Evolutionary conservation across 176 grass and related monocot genomes (phyloP).

Genomic region (Triticum aestivum): DNA sequence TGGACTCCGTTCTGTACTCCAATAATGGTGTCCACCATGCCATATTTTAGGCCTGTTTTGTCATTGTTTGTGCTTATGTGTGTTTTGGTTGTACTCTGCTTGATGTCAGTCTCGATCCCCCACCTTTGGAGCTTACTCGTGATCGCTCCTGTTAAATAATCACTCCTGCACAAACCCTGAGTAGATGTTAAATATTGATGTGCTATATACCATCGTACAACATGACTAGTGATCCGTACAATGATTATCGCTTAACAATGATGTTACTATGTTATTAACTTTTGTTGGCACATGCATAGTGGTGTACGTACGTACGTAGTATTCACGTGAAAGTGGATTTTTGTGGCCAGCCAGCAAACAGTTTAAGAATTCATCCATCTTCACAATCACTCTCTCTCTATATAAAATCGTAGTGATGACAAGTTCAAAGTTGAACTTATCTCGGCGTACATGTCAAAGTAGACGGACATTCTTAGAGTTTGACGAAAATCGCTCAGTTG

Average conservation of each 20-base stretch:
- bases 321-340: background rate
- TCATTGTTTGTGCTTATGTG: background rate
- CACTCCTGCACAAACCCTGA: background rate
- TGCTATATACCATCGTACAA: too few species aligned
- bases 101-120: background rate
- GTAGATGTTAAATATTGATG: too few species aligned
- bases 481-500: background rate
- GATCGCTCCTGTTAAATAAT: background rate
- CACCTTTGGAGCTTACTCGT: background rate
- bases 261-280: background rate
- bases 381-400: too few species aligned
- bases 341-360: too few species aligned
- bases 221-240: too few species aligned
- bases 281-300: background rate
- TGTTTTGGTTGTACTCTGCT: too few species aligned
- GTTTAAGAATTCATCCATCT: too few species aligned
- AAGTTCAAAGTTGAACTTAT: too few species aligned
- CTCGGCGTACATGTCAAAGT: too few species aligned
- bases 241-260: too few species aligned
- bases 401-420: too few species aligned
- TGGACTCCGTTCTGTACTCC: background rate
- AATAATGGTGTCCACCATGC: background rate
- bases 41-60: background rate
- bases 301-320: background rate
- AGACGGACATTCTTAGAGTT: too few species aligned